phyloP scores from a whole-genome alignment of 2,329 filamentous ascomycete genomes.

The Chalara sp. region DNA sequence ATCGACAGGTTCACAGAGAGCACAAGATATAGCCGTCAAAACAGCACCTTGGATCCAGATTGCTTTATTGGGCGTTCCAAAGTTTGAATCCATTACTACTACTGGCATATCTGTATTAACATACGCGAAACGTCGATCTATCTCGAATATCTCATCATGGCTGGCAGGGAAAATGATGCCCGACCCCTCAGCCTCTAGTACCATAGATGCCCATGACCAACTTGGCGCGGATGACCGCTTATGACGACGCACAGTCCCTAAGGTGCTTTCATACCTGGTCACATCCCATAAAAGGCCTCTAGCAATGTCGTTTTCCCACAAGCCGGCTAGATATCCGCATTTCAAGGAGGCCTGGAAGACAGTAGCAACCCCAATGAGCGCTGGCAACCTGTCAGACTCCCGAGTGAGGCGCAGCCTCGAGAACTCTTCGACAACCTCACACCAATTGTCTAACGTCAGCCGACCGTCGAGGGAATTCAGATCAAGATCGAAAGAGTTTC shows the following conservation, averaged over 20 bases:
- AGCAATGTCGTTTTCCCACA: conserved; percentile 1
- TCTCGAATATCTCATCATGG: conserved; percentile 2
- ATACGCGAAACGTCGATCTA: not conserved
- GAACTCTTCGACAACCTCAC: conserved; percentile 6
- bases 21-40: not conserved
- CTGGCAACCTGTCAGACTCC: conserved; percentile 6
- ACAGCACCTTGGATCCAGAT: not conserved
- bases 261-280: not conserved
- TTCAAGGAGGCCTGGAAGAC: conserved; percentile 2
- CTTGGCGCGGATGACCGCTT: not conserved
- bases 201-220: conserved; percentile 8
- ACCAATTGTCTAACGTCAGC: conserved; percentile 1
- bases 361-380: conserved; percentile 6
- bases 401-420: conserved; percentile 3
- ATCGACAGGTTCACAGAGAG: not conserved
- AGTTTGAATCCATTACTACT: too few relatives aligned
- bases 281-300: conserved; percentile 2
- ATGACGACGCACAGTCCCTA: not conserved
- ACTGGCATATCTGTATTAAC: too few relatives aligned
- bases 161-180: conserved; percentile 1
- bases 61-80: not conserved
- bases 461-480: not conserved
- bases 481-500: not conserved
- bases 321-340: conserved; percentile 2
- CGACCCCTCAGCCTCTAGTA: not conserved